Conservation (phyloP, 768 basidiomycete species). For the Tricholoma terreum region DNA sequence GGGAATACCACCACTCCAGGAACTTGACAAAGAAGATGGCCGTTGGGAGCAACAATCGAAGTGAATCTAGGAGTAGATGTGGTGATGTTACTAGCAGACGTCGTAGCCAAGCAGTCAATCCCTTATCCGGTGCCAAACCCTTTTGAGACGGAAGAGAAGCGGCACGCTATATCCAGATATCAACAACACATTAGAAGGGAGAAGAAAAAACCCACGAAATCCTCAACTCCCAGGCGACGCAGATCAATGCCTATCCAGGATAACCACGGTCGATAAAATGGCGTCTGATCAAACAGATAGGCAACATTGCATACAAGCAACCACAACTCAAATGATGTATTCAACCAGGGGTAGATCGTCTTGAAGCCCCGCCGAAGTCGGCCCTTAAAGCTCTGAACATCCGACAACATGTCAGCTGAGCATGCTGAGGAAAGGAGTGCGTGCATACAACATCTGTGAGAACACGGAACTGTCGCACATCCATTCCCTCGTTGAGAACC, state of each 20-base stretch:
- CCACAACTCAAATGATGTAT: constrained; percentile 76
- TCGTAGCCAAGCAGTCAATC: constrained; percentile 40
- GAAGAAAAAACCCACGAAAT: constrained; percentile 54
- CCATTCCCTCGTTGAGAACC: constrained; percentile 52
- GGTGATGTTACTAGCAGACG: constrained; percentile 52
- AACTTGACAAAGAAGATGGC: constrained; percentile 96
- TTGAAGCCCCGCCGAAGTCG: constrained; percentile 66
- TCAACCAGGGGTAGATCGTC: constrained; percentile 76
- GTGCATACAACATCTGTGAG: constrained; percentile 51
- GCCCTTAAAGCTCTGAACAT: constrained; percentile 47
- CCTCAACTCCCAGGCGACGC: constrained; percentile 73
- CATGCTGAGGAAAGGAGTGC: constrained; percentile 4
- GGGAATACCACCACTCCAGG: constrained; percentile 99
- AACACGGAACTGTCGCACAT: constrained; percentile 40
- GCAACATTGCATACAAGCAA: constrained; percentile 80
- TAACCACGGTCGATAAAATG: constrained; percentile 91
- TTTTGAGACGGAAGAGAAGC: constrained; percentile 33
- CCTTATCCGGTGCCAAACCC: constrained; percentile 23
- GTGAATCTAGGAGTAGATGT: constrained; percentile 67
- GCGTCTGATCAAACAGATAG: constrained; percentile 85
- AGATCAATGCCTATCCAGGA: constrained; percentile 81
- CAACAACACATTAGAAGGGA: not conserved
- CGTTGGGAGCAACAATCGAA: constrained; percentile 76
- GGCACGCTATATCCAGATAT: constrained; percentile 35
- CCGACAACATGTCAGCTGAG: not conserved